phyloP scores from a whole-genome alignment of 1,139 yeast species.

The Petasospora fabianii region DNA sequence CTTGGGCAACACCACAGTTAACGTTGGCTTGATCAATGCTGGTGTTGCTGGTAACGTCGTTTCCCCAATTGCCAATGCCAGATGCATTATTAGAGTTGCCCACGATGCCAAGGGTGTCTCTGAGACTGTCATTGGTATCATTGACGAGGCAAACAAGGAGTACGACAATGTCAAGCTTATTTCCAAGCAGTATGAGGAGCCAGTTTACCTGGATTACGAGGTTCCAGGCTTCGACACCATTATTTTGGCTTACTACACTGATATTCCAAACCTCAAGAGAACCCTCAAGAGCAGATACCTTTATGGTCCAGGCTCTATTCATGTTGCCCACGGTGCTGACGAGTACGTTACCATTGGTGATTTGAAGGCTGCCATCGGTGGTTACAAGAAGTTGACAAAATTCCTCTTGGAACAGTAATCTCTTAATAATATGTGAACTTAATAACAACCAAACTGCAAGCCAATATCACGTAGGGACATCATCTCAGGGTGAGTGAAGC shows the following conservation, averaged over 20 bases:
- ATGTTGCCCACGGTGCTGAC: slow-evolving; percentile 60
- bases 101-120: slow-evolving; percentile 39
- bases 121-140: slow-evolving; percentile 34
- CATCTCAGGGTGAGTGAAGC: too few relatives aligned
- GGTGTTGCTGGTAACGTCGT: slow-evolving; percentile 65
- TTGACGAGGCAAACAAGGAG: slow-evolving; percentile 33
- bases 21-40: slow-evolving; percentile 54
- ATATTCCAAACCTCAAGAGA: slow-evolving; percentile 53
- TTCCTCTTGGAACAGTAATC: slow-evolving; percentile 15
- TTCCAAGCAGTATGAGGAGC: slow-evolving; percentile 31
- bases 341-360: slow-evolving; percentile 54
- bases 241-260: slow-evolving; percentile 59
- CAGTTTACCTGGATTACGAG: slow-evolving; percentile 44
- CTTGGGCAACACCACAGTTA: slow-evolving; percentile 60
- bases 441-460: too few relatives aligned
- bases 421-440: background rate
- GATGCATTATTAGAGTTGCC: slow-evolving; percentile 52
- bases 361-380: slow-evolving; percentile 50
- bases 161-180: slow-evolving; percentile 17
- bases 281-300: slow-evolving; percentile 41
- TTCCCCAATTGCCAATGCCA: slow-evolving; percentile 55
- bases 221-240: slow-evolving; percentile 62
- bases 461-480: too few relatives aligned
- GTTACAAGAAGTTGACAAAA: slow-evolving; percentile 48
- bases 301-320: slow-evolving; percentile 69